Percentiles rank a stretch among this genome's conserved stretches.
Evolutionary conservation across 2,329 filamentous ascomycete species (phyloP).

Genomic region (Talaromyces amestolkiae): DNA sequence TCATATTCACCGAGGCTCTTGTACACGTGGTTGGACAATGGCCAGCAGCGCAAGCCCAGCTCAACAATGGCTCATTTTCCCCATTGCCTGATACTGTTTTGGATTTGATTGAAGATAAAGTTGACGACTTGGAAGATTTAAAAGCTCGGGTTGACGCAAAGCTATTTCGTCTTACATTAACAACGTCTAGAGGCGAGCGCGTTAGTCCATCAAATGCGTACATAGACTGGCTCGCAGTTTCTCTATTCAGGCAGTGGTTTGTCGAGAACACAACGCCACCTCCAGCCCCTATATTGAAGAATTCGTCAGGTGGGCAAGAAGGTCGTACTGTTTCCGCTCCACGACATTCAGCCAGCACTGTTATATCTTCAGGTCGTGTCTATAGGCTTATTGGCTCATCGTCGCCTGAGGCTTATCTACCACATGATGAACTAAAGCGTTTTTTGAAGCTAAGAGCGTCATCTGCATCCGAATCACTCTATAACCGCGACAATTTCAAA

Average conservation of each 20-base stretch:
- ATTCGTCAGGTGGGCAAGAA: conserved; percentile 22
- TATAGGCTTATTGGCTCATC: conserved; percentile 73
- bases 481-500: conserved; percentile 80
- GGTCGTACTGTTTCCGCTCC: conserved; percentile 15
- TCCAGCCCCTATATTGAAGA: conserved; percentile 51
- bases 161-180: conserved; percentile 76
- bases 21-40: conserved; percentile 94
- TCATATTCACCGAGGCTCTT: conserved; percentile 82
- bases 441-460: conserved; percentile 77
- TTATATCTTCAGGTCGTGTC: conserved; percentile 58
- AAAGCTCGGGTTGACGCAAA: conserved; percentile 76
- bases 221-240: conserved; percentile 85
- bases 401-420: conserved; percentile 63
- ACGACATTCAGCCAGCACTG: conserved; percentile 21
- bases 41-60: conserved; percentile 74
- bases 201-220: conserved; percentile 77
- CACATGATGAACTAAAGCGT: conserved; percentile 83
- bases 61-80: conserved; percentile 55
- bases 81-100: conserved; percentile 72
- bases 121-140: conserved; percentile 82
- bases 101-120: conserved; percentile 91
- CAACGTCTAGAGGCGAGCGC: conserved; percentile 75
- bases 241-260: conserved; percentile 87
- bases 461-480: conserved; percentile 58
- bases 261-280: conserved; percentile 82